Conservation (phyloP, 345 rosid species). For the Theobroma cacao region DNA sequence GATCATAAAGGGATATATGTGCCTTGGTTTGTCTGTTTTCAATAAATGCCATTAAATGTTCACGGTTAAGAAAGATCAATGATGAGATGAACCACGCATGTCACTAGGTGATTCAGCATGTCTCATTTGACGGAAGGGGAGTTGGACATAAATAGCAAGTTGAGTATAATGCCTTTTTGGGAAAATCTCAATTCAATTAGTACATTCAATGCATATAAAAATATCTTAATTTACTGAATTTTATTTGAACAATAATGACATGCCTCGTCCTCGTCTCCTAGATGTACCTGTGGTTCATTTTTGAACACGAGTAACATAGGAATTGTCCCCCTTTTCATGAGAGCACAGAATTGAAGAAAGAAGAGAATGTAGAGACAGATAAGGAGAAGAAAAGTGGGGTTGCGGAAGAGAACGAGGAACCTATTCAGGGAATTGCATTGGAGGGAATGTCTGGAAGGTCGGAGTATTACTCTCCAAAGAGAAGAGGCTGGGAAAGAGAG, state of each 20-base stretch:
- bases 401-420: not conserved
- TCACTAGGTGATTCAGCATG: not conserved
- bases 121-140: not conserved
- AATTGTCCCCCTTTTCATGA: no score
- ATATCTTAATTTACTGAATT: no score
- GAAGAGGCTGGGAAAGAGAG: slow-evolving; percentile 19
- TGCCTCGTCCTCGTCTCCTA: no score
- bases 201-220: no score
- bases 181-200: no score
- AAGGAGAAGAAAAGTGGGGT: not conserved
- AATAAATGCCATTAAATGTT: not conserved
- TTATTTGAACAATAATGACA: no score
- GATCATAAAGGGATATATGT: not conserved
- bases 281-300: no score
- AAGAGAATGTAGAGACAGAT: not conserved
- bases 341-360: not conserved
- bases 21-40: no score
- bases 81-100: not conserved
- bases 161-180: no score
- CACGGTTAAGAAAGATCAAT: not conserved
- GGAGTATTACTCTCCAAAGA: not conserved
- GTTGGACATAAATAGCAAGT: not conserved
- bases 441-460: not conserved
- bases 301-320: no score
- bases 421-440: not conserved